phyloP scores from a whole-genome alignment of 164 flowering plant species.

The Houttuynia cordata region DNA sequence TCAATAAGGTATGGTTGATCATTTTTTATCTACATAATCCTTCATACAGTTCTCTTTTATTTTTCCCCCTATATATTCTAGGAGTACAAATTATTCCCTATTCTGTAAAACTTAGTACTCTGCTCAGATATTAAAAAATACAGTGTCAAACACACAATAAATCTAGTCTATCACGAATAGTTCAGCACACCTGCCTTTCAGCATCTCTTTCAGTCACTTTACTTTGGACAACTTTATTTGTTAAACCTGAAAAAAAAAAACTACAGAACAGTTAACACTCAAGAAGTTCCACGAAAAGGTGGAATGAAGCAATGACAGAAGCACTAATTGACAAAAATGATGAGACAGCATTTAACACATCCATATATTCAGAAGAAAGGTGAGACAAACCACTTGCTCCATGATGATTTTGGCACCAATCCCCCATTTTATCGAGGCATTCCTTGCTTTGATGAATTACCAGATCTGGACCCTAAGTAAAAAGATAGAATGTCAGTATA shows the following conservation, averaged over 20 bases:
- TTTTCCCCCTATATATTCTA: no score
- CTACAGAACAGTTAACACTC: neutral
- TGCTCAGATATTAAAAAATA: no score
- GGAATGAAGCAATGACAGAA: no score
- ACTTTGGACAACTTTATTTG: conserved; percentile 63
- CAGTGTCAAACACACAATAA: neutral
- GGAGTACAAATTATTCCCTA: no score
- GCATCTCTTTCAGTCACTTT: conserved; percentile 64
- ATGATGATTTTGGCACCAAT: conserved; percentile 90
- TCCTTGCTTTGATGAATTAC: conserved; percentile 77
- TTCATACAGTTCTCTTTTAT: no score
- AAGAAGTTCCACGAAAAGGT: neutral
- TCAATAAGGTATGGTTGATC: no score
- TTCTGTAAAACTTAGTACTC: no score
- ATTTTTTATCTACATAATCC: no score
- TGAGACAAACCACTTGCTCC: conserved; percentile 64
- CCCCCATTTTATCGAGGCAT: conserved; percentile 84
- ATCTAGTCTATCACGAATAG: neutral
- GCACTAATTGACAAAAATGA: neutral
- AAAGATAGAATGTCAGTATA: neutral
- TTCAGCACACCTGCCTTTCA: conserved; percentile 57
- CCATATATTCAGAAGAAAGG: neutral
- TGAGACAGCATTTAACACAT: neutral
- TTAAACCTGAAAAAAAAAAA: conserved; percentile 56
- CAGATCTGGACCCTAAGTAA: conserved; percentile 84